Evolutionary conservation across 805 yeast species (phyloP), one percentile per base, ranked within the genome.

Genomic region (Metschnikowia kunwiensis): DNA sequence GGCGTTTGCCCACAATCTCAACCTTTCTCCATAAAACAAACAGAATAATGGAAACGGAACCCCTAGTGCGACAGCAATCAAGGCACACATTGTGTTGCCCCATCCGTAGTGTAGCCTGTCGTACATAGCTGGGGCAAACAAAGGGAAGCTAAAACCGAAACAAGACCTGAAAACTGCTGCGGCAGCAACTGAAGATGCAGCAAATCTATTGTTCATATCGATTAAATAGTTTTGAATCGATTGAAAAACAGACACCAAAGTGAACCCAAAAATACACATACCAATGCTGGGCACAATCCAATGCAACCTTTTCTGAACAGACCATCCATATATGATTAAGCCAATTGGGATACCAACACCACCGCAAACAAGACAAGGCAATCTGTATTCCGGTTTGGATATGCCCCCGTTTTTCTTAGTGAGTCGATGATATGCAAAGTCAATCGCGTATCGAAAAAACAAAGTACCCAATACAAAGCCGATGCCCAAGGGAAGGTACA

Each of bases 271-370:
- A 16, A 82, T 60, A 4, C 64, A 72, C 12, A 78, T 68, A 3
- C 88, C 89, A 20, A 81, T 61, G 20, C 65, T 61, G 0, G 86
- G 83, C 68, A 79, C 74, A 26, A 81, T 68, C 81, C 83, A 82
- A 34, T 68, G 77, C 28, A 77, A 51, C 20, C 71, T 53, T 21
- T 71, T 63, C 49, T 78, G 63, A 1, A 83, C 80, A 22, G 80
- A 71, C 88, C 87, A 82, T 11, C 87, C 88, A 49, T 77, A 80
- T 77, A 85, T 77, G 42, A 82, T 61, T 27, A 81, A 60, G 0
- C 86, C 87, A 10, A 68, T 63, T 0, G 86, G 80, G 44, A 77
- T 68, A 12, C 71, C 50, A 23, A 80, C 44, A 1, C 82, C 78
- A 21, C 47, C 38, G 11, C 64, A 55, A 43, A 76, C 63, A 26